Evolutionary conservation across 2,329 filamentous ascomycete species (phyloP).

Genomic region (Diaporthe vexans): DNA sequence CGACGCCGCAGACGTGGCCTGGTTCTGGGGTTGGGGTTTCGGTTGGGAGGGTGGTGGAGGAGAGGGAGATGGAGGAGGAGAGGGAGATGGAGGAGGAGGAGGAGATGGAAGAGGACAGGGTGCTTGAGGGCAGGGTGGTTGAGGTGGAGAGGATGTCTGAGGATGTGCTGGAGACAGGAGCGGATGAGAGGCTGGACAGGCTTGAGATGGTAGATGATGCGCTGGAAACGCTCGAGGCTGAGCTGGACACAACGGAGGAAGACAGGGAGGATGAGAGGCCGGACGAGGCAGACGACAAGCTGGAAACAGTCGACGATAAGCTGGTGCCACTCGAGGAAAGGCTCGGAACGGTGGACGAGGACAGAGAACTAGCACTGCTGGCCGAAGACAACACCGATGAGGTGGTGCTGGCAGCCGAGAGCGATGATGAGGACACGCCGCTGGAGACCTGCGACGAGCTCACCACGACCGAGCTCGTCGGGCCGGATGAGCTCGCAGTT

Average conservation of each 20-base stretch:
- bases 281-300: neutral
- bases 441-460: conserved; percentile 2
- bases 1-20: conserved; percentile 20
- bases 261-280: neutral
- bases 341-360: neutral
- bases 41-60: neutral
- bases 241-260: neutral
- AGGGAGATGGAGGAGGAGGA: neutral
- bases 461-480: neutral
- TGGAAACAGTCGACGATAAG: neutral
- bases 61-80: neutral
- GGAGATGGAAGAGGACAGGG: neutral
- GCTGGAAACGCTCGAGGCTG: neutral
- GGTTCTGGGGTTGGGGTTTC: neutral
- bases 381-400: neutral
- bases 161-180: neutral
- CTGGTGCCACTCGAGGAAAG: neutral
- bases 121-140: neutral
- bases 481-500: neutral
- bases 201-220: neutral
- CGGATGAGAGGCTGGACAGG: neutral
- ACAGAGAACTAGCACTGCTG: neutral
- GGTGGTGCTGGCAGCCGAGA: neutral
- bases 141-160: neutral
- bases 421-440: neutral